These are phyloP conservation scores for Penicillium thymicola DNA, from an alignment of 2,329 filamentous ascomycete species.

Conservation along the genomic window DNA sequence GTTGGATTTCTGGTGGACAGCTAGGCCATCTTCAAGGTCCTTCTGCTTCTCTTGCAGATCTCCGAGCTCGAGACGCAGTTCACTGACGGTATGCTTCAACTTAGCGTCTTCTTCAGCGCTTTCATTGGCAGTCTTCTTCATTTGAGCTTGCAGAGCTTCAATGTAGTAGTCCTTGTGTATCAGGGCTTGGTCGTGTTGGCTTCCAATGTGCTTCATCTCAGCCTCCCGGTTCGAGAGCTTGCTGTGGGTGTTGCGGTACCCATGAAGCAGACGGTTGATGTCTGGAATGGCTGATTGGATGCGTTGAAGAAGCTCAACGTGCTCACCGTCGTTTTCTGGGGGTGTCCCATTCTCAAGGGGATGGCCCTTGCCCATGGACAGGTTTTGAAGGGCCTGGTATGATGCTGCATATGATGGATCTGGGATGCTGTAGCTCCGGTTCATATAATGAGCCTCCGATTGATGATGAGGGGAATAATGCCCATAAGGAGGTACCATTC, in stretches of 20 bases:
- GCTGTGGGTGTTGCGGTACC: slow-evolving; percentile 51
- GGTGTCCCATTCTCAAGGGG: slow-evolving; percentile 33
- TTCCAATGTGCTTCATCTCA: slow-evolving; percentile 48
- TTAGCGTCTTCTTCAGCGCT: slow-evolving; percentile 48
- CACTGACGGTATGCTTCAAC: slow-evolving; percentile 44
- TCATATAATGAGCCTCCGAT: slow-evolving; percentile 28
- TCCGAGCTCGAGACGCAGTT: slow-evolving; percentile 51
- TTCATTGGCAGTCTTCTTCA: slow-evolving; percentile 49
- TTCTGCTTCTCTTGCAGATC: slow-evolving; percentile 52
- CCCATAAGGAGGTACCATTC: slow-evolving; percentile 34
- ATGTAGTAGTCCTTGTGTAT: slow-evolving; percentile 55
- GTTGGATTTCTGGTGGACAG: slow-evolving; percentile 45
- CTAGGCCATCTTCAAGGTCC: slow-evolving; percentile 49
- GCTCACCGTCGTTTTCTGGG: slow-evolving; percentile 33
- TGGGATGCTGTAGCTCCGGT: slow-evolving; percentile 30
- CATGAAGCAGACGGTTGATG: slow-evolving; percentile 42
- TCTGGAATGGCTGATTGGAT: slow-evolving; percentile 49
- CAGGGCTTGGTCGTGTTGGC: slow-evolving; percentile 51
- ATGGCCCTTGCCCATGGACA: slow-evolving; percentile 20
- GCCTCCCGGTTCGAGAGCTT: slow-evolving; percentile 50
- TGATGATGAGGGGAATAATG: slow-evolving; percentile 28
- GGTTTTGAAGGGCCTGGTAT: slow-evolving; percentile 32
- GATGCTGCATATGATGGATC: slow-evolving; percentile 27
- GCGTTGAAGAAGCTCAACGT: slow-evolving; percentile 41
- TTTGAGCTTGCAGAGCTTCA: slow-evolving; percentile 49